These are phyloP conservation scores for Amborella trichopoda DNA, from an alignment of 164 flowering plant species.

Conservation along the genomic window DNA sequence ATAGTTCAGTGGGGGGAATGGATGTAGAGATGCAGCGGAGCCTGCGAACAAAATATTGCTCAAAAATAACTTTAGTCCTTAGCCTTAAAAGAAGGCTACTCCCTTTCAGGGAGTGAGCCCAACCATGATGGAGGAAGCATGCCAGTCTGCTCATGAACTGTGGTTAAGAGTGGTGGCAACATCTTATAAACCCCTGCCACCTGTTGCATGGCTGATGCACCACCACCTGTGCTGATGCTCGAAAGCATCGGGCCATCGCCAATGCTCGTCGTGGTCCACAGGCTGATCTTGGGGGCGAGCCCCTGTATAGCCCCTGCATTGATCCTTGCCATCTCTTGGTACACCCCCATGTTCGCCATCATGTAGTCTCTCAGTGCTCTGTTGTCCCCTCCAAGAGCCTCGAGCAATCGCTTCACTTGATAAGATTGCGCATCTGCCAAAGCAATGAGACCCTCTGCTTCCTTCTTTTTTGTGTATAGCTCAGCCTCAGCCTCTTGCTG, in stretches of 20 bases:
- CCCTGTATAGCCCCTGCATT: constrained; percentile 26
- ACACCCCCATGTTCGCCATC: constrained; percentile 1
- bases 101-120: no score
- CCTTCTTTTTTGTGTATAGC: background rate
- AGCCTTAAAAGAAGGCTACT: no score
- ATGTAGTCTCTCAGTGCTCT: constrained; percentile 1
- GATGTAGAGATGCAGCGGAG: no score
- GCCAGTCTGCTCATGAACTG: constrained; percentile 29
- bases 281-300: constrained; percentile 28
- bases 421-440: constrained; percentile 1
- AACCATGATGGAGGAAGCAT: constrained; percentile 22
- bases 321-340: constrained; percentile 4
- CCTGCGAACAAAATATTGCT: no score
- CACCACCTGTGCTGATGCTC: no score
- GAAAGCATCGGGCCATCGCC: no score
- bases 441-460: background rate
- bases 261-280: no score
- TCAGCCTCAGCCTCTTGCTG: background rate
- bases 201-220: constrained; percentile 17
- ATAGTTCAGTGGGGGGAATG: no score
- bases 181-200: constrained; percentile 20
- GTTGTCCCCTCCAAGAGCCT: constrained; percentile 2
- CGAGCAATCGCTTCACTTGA: background rate
- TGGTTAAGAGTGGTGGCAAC: constrained; percentile 22
- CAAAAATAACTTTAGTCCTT: no score